A percentile compares a stretch with the other conserved stretches of the same genome.
These are phyloP conservation scores for Gentiana dahurica DNA, from an alignment of 257 asterid species.

Conservation along the genomic window DNA sequence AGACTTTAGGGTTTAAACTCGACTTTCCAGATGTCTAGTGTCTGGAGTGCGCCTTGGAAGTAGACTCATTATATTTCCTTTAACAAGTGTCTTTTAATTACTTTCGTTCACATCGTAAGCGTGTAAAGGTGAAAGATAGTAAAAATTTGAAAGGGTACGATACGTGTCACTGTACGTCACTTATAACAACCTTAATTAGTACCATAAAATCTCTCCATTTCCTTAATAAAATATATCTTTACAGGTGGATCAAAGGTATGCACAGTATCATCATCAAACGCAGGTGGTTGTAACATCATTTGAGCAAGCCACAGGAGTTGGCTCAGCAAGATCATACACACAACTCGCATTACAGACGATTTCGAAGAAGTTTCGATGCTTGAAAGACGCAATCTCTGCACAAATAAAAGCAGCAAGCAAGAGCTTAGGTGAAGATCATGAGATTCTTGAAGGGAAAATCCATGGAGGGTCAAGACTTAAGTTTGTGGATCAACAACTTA, in stretches of 20 bases:
- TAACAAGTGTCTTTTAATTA: too few species aligned
- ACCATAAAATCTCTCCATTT: too few species aligned
- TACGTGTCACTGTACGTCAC: too few species aligned
- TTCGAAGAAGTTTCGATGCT: constrained; percentile 54
- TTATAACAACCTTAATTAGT: too few species aligned
- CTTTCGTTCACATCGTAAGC: too few species aligned
- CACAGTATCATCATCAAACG: constrained; percentile 55
- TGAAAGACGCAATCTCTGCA: constrained; percentile 41
- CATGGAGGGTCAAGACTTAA: constrained; percentile 38
- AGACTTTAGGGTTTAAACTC: too few species aligned
- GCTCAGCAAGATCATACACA: constrained; percentile 56
- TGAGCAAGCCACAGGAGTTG: constrained; percentile 59
- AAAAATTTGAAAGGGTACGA: too few species aligned
- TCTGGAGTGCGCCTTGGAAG: too few species aligned
- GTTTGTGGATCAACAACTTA: constrained; percentile 32
- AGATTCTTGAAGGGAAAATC: constrained; percentile 11
- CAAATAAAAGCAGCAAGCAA: constrained; percentile 39
- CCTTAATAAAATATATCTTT: neutral
- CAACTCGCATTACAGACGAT: constrained; percentile 48
- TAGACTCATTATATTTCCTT: too few species aligned
- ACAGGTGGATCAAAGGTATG: constrained; percentile 68
- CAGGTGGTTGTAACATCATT: constrained; percentile 42
- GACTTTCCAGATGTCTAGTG: too few species aligned
- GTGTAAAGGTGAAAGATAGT: too few species aligned
- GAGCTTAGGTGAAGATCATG: constrained; percentile 41